Evolutionary conservation across 306 rosid species (phyloP).

Genomic region (Crataegus laevigata): DNA sequence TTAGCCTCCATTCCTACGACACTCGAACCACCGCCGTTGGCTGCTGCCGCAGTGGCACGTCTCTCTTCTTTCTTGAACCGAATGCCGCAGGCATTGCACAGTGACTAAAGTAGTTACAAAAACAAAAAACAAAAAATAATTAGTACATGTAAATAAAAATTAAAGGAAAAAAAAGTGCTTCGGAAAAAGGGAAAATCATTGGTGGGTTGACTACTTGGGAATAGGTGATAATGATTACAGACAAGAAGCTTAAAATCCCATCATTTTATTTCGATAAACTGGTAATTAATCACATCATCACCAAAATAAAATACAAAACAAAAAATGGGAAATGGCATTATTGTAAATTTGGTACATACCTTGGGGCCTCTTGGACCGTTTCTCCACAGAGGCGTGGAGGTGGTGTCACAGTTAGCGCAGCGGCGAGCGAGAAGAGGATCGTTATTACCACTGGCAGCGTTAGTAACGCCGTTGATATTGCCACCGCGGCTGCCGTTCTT

Average conservation of each 20-base stretch:
- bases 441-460: background rate
- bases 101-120: slow-evolving; percentile 42
- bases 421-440: slow-evolving; percentile 91
- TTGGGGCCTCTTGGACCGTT: slow-evolving; percentile 97
- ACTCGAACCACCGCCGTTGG: slow-evolving; percentile 7
- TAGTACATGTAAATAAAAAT: background rate
- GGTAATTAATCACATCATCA: background rate
- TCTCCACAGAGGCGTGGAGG: slow-evolving; percentile 97
- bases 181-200: background rate
- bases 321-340: background rate
- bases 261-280: background rate
- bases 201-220: slow-evolving; percentile 14
- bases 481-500: slow-evolving; percentile 8
- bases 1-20: slow-evolving; percentile 22
- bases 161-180: background rate
- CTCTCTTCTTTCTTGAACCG: slow-evolving; percentile 95
- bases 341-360: slow-evolving; percentile 28
- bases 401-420: slow-evolving; percentile 96
- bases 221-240: slow-evolving; percentile 2
- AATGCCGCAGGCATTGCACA: slow-evolving; percentile 98
- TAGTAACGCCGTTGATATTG: background rate
- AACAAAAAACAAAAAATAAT: background rate
- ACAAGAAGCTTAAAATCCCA: background rate
- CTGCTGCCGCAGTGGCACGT: slow-evolving; percentile 57
- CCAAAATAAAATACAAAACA: background rate